A percentile compares a stretch with the other conserved stretches of the same genome.
Evolutionary conservation across 2,329 filamentous ascomycete genomes (phyloP).

Genomic region (Penicillium aurantiogriseum): DNA sequence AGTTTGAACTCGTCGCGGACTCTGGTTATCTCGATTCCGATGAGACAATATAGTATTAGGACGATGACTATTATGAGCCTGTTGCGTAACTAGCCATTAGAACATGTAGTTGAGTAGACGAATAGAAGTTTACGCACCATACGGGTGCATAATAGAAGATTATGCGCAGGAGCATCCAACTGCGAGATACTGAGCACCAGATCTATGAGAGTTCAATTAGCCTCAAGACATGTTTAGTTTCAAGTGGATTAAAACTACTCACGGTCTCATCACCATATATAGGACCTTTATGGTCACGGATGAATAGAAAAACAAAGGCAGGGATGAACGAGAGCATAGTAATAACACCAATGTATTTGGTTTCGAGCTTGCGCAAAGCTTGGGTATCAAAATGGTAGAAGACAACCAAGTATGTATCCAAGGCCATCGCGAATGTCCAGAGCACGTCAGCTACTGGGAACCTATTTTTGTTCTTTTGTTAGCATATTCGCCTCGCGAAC

Average conservation of each 20-base stretch:
- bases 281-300: constrained; percentile 32
- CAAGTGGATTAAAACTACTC: constrained; percentile 8
- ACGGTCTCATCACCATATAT: constrained; percentile 41
- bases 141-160: constrained; percentile 40
- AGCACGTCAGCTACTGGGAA: constrained; percentile 41
- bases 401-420: constrained; percentile 40
- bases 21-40: constrained; percentile 35
- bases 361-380: constrained; percentile 33
- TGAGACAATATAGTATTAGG: constrained; percentile 24
- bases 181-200: constrained; percentile 41
- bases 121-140: constrained; percentile 25
- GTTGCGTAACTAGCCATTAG: background rate
- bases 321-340: constrained; percentile 35
- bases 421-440: constrained; percentile 41
- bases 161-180: constrained; percentile 38
- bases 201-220: constrained; percentile 22
- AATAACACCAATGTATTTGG: constrained; percentile 32
- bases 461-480: constrained; percentile 18
- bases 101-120: background rate
- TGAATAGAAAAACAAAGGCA: constrained; percentile 37
- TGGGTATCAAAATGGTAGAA: constrained; percentile 36
- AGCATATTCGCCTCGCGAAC: background rate
- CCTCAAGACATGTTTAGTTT: background rate
- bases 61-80: constrained; percentile 32
- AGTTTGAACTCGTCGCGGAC: constrained; percentile 34